Percentiles rank a stretch among this genome's conserved stretches.
Evolutionary conservation across 306 rosid genomes (phyloP).

Genomic region (Sphenostylis stenocarpa): DNA sequence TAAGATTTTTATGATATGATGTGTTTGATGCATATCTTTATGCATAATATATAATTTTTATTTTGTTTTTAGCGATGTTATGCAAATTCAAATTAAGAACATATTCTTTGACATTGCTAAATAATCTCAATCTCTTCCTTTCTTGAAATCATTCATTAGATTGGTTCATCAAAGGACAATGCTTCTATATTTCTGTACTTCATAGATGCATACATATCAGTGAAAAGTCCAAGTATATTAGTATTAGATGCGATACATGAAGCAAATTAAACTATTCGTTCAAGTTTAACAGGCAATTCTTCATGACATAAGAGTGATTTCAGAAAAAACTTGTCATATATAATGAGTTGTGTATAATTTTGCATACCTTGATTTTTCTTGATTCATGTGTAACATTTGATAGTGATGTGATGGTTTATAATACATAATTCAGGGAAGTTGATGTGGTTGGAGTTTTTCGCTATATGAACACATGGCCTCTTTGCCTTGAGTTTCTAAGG

Average conservation of each 20-base stretch:
- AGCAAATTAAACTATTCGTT: background rate
- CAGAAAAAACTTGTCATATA: background rate
- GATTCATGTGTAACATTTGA: background rate
- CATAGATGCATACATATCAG: too few species aligned
- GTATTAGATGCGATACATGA: too few species aligned
- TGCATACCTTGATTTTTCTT: background rate
- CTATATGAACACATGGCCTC: conserved; percentile 94
- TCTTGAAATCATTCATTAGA: background rate
- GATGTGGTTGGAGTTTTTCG: conserved; percentile 85
- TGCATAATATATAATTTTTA: too few species aligned
- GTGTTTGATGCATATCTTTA: background rate
- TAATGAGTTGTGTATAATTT: background rate
- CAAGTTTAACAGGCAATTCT: background rate
- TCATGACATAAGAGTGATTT: background rate
- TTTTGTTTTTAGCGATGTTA: too few species aligned
- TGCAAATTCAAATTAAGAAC: background rate
- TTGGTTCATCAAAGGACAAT: too few species aligned
- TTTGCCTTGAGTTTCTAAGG: conserved; percentile 79
- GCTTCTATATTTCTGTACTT: background rate
- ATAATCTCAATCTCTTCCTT: background rate
- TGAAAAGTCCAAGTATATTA: too few species aligned
- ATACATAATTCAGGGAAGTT: conserved; percentile 62
- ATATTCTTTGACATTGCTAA: background rate
- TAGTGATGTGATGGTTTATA: background rate
- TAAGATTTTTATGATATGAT: background rate